phyloP scores from a whole-genome alignment of 129 eudicot species.

The Calendula officinalis region DNA sequence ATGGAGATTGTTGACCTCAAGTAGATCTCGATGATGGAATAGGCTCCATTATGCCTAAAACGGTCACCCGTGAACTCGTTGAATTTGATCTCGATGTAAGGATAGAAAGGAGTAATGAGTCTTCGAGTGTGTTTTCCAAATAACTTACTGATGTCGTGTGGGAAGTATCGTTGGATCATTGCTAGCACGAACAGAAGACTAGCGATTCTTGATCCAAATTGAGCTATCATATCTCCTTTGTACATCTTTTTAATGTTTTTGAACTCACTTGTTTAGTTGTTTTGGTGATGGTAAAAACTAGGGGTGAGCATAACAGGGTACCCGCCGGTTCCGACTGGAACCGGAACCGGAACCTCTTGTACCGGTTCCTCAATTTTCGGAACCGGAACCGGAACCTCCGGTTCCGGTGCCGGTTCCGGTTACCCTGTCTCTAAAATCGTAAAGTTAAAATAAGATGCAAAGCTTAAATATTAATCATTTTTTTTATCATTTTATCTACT shows the following conservation, averaged over 20 bases:
- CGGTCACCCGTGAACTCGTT: conserved; percentile 40
- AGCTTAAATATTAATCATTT: too few relatives aligned
- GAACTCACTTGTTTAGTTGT: too few relatives aligned
- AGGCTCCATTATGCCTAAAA: conserved; percentile 38
- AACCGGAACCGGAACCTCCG: too few relatives aligned
- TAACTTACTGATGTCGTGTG: conserved; percentile 6
- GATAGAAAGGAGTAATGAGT: conserved; percentile 19
- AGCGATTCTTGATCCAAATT: conserved; percentile 29
- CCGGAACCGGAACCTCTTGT: too few relatives aligned
- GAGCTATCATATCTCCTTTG: conserved; percentile 19
- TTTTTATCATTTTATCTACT: too few relatives aligned
- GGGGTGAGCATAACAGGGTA: too few relatives aligned
- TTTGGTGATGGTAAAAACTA: too few relatives aligned
- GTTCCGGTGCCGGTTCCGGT: too few relatives aligned
- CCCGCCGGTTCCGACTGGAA: too few relatives aligned
- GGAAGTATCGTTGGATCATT: conserved; percentile 35
- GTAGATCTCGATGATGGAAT: conserved; percentile 39
- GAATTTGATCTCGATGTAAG: conserved; percentile 43
- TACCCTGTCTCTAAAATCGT: too few relatives aligned
- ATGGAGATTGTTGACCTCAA: conserved; percentile 32
- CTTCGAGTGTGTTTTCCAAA: conserved; percentile 28
- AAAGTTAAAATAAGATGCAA: too few relatives aligned
- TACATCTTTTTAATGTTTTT: neutral
- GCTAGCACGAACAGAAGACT: conserved; percentile 34
- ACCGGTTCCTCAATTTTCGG: too few relatives aligned